Evolutionary conservation across 1,139 yeast species (phyloP).

Genomic region (Kodamaea ohmeri): DNA sequence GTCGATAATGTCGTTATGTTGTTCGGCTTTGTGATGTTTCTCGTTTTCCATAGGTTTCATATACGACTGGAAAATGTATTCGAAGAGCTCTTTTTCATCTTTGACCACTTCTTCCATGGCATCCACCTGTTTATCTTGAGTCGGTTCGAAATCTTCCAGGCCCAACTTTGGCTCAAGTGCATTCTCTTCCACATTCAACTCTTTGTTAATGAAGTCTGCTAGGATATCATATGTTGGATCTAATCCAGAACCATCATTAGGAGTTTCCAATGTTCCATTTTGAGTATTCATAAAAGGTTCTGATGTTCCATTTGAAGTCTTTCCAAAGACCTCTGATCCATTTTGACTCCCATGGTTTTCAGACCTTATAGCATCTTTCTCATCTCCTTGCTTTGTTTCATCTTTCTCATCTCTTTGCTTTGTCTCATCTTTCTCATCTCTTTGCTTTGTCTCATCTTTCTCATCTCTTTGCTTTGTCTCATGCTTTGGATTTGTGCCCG

Average conservation of each 20-base stretch:
- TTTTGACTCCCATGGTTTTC: no score
- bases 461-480: conserved; percentile 2
- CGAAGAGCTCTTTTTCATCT: conserved; percentile 26
- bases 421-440: background rate
- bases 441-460: background rate
- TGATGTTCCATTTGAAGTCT: no score
- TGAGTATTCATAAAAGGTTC: no score
- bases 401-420: background rate
- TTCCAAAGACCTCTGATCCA: no score
- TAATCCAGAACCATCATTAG: no score
- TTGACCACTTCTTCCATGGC: conserved; percentile 20
- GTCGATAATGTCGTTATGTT: conserved; percentile 11
- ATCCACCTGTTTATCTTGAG: conserved; percentile 6
- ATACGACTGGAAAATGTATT: conserved; percentile 25
- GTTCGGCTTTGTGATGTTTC: conserved; percentile 11
- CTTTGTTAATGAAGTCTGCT: conserved; percentile 15
- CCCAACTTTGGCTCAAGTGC: conserved; percentile 4
- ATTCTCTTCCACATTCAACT: conserved; percentile 7
- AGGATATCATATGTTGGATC: conserved; percentile 14
- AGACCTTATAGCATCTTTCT: background rate
- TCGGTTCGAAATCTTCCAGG: conserved; percentile 9
- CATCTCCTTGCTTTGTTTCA: background rate
- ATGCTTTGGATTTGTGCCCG: no score
- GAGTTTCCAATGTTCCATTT: no score
- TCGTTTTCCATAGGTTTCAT: conserved; percentile 16